These are phyloP conservation scores for Curvularia sp. DNA, from an alignment of 2,329 filamentous ascomycete species.

Conservation along the genomic window DNA sequence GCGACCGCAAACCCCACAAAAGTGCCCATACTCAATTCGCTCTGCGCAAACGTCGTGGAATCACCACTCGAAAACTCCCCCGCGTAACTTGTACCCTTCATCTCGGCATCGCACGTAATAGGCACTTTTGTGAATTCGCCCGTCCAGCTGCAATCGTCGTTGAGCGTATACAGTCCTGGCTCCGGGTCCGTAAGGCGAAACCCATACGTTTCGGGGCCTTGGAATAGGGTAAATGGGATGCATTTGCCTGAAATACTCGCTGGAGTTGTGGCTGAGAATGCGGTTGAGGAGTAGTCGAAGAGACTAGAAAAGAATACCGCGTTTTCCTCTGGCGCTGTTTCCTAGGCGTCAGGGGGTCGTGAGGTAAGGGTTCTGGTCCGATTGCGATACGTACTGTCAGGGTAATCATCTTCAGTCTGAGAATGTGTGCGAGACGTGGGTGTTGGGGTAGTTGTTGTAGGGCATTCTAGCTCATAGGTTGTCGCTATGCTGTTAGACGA, in stretches of 20 bases:
- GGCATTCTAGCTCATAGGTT: conserved; percentile 12
- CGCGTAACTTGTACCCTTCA: not conserved
- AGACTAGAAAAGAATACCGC: not conserved
- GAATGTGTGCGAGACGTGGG: conserved; percentile 31
- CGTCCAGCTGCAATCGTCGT: conserved; percentile 16
- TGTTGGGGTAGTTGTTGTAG: not conserved
- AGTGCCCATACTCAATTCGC: not conserved
- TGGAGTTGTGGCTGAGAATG: conserved; percentile 39
- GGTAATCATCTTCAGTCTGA: not conserved
- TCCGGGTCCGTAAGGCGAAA: not conserved
- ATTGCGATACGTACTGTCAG: not conserved
- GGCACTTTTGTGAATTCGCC: conserved; percentile 11
- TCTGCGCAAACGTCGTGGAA: not conserved
- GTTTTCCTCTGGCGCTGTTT: too few relatives aligned
- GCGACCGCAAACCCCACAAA: conserved; percentile 8
- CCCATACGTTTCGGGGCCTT: conserved; percentile 16
- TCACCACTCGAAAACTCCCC: not conserved
- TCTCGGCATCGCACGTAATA: conserved; percentile 11
- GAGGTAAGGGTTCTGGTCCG: not conserved
- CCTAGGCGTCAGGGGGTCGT: not conserved
- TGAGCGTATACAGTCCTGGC: not conserved
- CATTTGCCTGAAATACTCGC: not conserved
- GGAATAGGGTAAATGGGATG: conserved; percentile 11
- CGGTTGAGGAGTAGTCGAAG: not conserved
- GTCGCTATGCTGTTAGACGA: conserved; percentile 15